A percentile compares a stretch with the other conserved stretches of the same genome.
phyloP scores from a whole-genome alignment of 768 basidiomycete species.

The Tephrocybe sp. region DNA sequence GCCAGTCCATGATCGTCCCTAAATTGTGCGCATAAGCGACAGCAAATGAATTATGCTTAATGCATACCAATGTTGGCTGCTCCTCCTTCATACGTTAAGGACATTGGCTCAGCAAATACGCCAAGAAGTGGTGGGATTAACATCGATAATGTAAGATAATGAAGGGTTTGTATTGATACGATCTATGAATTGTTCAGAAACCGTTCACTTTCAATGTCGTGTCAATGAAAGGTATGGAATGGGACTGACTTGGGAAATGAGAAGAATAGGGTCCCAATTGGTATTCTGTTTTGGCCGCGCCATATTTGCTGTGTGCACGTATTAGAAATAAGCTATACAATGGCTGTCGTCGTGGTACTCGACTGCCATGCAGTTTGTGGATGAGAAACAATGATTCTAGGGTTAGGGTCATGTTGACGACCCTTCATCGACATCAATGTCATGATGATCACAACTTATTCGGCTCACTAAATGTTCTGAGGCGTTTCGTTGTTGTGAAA shows the following conservation, averaged over 20 bases:
- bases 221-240: background rate
- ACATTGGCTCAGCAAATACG: constrained; percentile 70
- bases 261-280: constrained; percentile 88
- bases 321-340: background rate
- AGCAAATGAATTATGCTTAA: background rate
- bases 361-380: constrained; percentile 13
- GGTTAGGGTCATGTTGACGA: constrained; percentile 16
- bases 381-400: constrained; percentile 16
- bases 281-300: constrained; percentile 41
- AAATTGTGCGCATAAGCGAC: background rate
- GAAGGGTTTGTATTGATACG: constrained; percentile 87
- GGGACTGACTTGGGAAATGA: constrained; percentile 75
- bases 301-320: constrained; percentile 18
- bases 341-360: background rate
- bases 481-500: background rate
- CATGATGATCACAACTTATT: background rate
- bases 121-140: constrained; percentile 79
- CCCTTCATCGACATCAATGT: too few relatives aligned
- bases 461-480: background rate
- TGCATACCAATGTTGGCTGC: constrained; percentile 73
- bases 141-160: constrained; percentile 87
- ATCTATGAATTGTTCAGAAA: constrained; percentile 53
- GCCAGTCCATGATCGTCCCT: constrained; percentile 98
- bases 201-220: background rate
- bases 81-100: constrained; percentile 74